Evolutionary conservation across 177 flowering plant species (phyloP), one percentile per base, ranked within the genome.

Genomic region (Vitis hybrid): DNA sequence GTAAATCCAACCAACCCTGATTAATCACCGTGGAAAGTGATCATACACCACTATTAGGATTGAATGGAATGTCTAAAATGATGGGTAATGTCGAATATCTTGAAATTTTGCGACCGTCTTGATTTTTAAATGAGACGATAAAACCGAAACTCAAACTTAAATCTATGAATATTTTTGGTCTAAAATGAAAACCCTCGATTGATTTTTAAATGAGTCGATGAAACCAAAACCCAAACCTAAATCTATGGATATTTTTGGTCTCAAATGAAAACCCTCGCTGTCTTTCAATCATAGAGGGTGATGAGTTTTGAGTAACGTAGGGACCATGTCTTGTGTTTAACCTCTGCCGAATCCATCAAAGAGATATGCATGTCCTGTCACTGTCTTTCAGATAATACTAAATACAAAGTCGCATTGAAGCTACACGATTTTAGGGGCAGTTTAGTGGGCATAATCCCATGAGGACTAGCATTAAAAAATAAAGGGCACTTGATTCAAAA

Each of bases 381-480:
- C 58, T 80, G 69, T 78, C 83, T 60, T 7, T 70, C 1, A 48
- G 66, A 67, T 45, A 68, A 39, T 67, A 51, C 72, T 59, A 26
- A 67, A 22, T 10, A 22, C 15, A 50, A 51, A 31, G 33, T 39
- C 45, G 8, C 45, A 39, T 39, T 1, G 45, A 53, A 29, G 10
- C 45, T 16, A 19, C 10, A 1, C 60, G 22, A 49, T 18, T 75
- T 82, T 73, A 51, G 77, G 77, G 80, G 77, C 77, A 57, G 80
- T 65, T 80, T 79, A 80, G 68, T 55, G 68, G 74, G 74, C 75
- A 19, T 78, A 81, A 71, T 74, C 76, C 72, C 69, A 74, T 76
- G 68, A 39, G 45, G 45, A 39, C 7, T 39, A 39, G 45, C 45
- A 39, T 39, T 39, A 39, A 39, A 39, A 39, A 39, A 76, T 78